A percentile compares a stretch with the other conserved stretches of the same genome.
These are phyloP conservation scores for Conticribra weissflogii DNA, from an alignment of 108 stramenopile genomes.

Conservation along the genomic window DNA sequence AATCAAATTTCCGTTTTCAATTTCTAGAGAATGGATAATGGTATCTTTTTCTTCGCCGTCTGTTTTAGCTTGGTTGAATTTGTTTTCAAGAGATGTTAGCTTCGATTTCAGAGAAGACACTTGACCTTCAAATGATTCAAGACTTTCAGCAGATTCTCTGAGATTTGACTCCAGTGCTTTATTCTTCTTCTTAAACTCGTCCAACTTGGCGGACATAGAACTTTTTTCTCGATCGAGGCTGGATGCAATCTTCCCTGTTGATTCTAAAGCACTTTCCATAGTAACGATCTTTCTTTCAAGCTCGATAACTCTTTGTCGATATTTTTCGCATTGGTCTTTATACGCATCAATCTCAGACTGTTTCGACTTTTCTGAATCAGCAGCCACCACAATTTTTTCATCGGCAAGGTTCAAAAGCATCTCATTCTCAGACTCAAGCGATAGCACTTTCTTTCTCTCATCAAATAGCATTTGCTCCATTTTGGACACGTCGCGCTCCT, in stretches of 20 bases:
- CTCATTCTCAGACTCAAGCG: constrained; percentile 38
- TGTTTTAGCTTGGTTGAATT: constrained; percentile 12
- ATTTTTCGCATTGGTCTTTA: constrained; percentile 47
- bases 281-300: constrained; percentile 29
- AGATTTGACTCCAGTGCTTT: constrained; percentile 8
- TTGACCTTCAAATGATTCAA: constrained; percentile 13
- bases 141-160: constrained; percentile 16
- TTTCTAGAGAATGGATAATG: constrained; percentile 27
- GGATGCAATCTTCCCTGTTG: constrained; percentile 22
- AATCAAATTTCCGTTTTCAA: constrained; percentile 25
- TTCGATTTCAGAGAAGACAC: constrained; percentile 17
- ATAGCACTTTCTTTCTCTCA: constrained; percentile 32
- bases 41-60: constrained; percentile 12
- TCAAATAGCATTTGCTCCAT: constrained; percentile 31
- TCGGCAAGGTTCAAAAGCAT: constrained; percentile 39
- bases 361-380: constrained; percentile 17
- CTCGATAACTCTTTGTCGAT: constrained; percentile 39
- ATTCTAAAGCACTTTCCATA: constrained; percentile 29
- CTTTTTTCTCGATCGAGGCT: constrained; percentile 34
- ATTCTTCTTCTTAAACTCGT: background rate
- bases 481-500: constrained; percentile 31
- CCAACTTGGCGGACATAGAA: constrained; percentile 9
- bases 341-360: constrained; percentile 32
- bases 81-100: constrained; percentile 6
- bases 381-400: constrained; percentile 29